phyloP scores from a whole-genome alignment of 2,329 filamentous ascomycete species.

The Talaromyces sp. region DNA sequence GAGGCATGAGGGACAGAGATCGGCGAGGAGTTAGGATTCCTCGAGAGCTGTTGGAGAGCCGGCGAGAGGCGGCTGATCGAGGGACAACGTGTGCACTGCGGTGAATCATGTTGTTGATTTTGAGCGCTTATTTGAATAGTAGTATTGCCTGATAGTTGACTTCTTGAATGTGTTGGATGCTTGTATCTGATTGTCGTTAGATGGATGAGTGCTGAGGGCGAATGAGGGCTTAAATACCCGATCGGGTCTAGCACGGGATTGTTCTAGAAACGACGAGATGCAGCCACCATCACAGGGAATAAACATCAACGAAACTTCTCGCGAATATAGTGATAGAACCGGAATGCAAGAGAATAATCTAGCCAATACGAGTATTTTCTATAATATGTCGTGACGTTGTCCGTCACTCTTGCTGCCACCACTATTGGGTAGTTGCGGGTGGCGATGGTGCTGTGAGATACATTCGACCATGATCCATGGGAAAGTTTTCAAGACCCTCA shows the following conservation, averaged over 20 bases:
- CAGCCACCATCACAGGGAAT: not conserved
- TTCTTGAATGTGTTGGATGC: not conserved
- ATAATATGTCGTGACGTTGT: not conserved
- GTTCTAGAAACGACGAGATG: not conserved
- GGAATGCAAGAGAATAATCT: not conserved
- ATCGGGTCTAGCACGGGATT: not conserved
- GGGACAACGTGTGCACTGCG: not conserved
- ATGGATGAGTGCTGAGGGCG: not conserved
- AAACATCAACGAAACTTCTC: not conserved
- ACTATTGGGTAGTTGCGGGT: not conserved
- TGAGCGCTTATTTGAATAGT: not conserved
- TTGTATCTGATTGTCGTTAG: not conserved
- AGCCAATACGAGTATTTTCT: not conserved
- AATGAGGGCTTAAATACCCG: conserved; percentile 4
- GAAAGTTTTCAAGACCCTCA: not conserved
- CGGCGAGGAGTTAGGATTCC: not conserved
- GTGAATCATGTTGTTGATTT: not conserved
- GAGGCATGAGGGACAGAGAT: conserved; percentile 5
- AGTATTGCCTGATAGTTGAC: not conserved
- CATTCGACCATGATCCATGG: not conserved
- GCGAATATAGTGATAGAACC: not conserved
- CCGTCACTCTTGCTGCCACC: not conserved
- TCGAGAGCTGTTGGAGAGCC: not conserved
- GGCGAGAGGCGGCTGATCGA: conserved; percentile 1
- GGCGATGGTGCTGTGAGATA: not conserved